phyloP scores from a whole-genome alignment of 2,329 filamentous ascomycete species.

The Cytospora piceicola region DNA sequence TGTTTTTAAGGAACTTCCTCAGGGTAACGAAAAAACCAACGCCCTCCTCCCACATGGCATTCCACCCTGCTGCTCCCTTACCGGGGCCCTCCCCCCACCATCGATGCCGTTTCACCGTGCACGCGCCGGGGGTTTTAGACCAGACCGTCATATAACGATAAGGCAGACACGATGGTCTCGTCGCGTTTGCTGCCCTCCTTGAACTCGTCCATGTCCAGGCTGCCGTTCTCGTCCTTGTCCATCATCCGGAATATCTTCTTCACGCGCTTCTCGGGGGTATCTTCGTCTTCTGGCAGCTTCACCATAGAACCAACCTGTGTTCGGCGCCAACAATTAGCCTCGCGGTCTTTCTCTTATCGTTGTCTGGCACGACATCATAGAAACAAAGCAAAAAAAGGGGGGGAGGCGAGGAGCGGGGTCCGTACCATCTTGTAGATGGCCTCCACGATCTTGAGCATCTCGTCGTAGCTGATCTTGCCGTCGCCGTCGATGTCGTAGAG shows the following conservation, averaged over 20 bases:
- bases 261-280: conserved; percentile 97
- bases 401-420: not conserved
- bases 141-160: conserved; percentile 94
- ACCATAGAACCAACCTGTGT: conserved; percentile 95
- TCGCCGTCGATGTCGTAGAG: conserved; percentile 99
- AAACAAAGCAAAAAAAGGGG: not conserved
- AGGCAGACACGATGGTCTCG: conserved; percentile 95
- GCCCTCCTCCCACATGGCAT: conserved; percentile 3
- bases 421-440: conserved; percentile 99
- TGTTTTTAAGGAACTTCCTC: conserved; percentile 16
- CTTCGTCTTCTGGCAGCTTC: conserved; percentile 96
- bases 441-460: conserved; percentile 98
- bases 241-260: conserved; percentile 99
- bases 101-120: not conserved
- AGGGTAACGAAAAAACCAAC: conserved; percentile 12
- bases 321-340: conserved; percentile 1
- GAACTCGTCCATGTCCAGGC: conserved; percentile 95
- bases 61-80: not conserved
- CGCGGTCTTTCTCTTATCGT: too few species aligned
- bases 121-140: conserved; percentile 61
- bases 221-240: conserved; percentile 99
- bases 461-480: conserved; percentile 97
- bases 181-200: conserved; percentile 99
- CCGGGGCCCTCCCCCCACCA: too few species aligned
- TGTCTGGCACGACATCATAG: too few species aligned